phyloP scores from a whole-genome alignment of 2,329 filamentous ascomycete genomes.

The Colletotrichum liaoningense region DNA sequence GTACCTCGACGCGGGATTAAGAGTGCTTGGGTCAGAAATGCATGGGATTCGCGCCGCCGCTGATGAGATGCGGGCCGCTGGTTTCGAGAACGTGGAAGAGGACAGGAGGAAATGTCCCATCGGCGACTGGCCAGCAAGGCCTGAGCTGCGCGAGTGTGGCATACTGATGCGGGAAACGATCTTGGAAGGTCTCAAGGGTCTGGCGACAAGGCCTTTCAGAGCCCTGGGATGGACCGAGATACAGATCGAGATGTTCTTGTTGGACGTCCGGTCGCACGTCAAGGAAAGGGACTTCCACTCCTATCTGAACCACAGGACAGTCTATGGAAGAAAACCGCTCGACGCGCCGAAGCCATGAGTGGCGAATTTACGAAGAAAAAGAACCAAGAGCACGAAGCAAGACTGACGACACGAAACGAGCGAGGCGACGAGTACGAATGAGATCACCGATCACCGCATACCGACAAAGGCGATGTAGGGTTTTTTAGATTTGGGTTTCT shows the following conservation, averaged over 20 bases:
- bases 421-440: not conserved
- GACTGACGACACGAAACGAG: not conserved
- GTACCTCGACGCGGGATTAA: conserved; percentile 54
- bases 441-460: not conserved
- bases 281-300: conserved; percentile 49
- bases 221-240: conserved; percentile 52
- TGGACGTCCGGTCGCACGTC: conserved; percentile 54
- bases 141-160: conserved; percentile 51
- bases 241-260: conserved; percentile 57
- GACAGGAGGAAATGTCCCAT: conserved; percentile 60
- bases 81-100: conserved; percentile 54
- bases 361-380: not conserved
- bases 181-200: conserved; percentile 52
- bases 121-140: conserved; percentile 58
- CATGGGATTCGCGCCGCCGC: conserved; percentile 51
- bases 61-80: conserved; percentile 50
- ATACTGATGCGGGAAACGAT: conserved; percentile 56
- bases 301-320: conserved; percentile 53
- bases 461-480: not conserved
- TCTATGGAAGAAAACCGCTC: conserved; percentile 52
- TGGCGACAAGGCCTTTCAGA: conserved; percentile 51
- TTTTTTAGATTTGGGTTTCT: not conserved
- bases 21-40: conserved; percentile 54
- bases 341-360: not conserved
- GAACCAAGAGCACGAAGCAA: not conserved